phyloP scores from a whole-genome alignment of 208 protist species.

The Wallacemonas sp. region DNA sequence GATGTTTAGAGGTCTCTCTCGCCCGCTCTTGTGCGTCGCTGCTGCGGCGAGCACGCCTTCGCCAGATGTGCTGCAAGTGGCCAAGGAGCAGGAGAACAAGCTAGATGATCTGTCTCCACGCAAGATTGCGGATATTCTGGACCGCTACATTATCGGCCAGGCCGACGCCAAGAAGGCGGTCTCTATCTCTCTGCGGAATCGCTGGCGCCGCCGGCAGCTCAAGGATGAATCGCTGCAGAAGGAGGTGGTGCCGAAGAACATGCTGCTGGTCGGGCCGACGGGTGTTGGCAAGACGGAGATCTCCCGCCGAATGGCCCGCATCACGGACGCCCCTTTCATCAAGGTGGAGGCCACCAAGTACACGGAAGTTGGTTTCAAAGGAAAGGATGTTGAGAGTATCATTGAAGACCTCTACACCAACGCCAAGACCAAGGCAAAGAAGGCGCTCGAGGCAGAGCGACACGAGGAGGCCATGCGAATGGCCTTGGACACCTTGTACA shows the following conservation, averaged over 20 bases:
- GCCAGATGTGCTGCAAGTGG: constrained; percentile 56
- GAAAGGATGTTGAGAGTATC: constrained; percentile 96
- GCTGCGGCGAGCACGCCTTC: constrained; percentile 49
- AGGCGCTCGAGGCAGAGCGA: constrained; percentile 59
- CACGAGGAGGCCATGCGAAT: constrained; percentile 74
- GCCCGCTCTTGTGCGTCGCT: constrained; percentile 40
- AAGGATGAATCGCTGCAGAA: constrained; percentile 64
- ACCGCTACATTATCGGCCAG: constrained; percentile 97
- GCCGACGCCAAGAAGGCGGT: constrained; percentile 95
- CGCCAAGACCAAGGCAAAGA: constrained; percentile 88
- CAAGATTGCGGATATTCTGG: constrained; percentile 92
- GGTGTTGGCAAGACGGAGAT: constrained; percentile 96
- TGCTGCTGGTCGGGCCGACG: constrained; percentile 92
- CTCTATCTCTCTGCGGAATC: constrained; percentile 96
- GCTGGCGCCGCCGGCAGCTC: constrained; percentile 90
- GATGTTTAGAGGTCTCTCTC: constrained; percentile 65
- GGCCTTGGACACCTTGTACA: constrained; percentile 79
- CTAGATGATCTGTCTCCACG: constrained; percentile 86
- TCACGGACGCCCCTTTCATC: constrained; percentile 97
- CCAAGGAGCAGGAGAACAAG: constrained; percentile 52
- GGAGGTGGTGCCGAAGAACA: constrained; percentile 94
- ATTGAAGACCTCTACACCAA: constrained; percentile 95
- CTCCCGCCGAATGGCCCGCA: constrained; percentile 94
- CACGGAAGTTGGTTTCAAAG: constrained; percentile 96
- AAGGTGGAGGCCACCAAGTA: constrained; percentile 99